These are phyloP conservation scores for Mycena sp. DNA, from an alignment of 1,284 basidiomycete species.

Conservation along the genomic window DNA sequence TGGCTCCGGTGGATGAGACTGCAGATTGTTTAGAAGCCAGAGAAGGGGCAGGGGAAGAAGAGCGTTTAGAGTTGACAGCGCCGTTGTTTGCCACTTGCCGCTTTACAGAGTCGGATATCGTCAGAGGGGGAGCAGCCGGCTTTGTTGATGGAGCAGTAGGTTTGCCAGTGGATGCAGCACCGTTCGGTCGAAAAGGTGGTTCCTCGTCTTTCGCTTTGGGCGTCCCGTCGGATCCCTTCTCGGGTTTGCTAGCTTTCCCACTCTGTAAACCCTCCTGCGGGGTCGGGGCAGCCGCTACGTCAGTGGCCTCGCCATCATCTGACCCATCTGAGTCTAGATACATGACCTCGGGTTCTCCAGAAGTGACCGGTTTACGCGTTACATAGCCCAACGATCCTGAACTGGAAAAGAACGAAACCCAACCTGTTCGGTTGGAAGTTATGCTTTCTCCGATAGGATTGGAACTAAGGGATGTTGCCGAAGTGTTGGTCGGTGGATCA, in stretches of 20 bases:
- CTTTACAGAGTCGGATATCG: constrained; percentile 25
- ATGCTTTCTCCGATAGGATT: constrained; percentile 40
- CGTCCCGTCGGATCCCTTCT: constrained; percentile 5
- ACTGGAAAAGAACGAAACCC: constrained; percentile 68
- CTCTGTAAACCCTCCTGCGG: constrained; percentile 24
- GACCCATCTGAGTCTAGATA: constrained; percentile 60
- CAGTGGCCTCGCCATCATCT: constrained; percentile 40
- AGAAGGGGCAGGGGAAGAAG: constrained; percentile 24
- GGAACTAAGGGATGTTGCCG: constrained; percentile 11
- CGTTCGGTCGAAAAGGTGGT: constrained; percentile 1
- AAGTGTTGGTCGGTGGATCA: constrained; percentile 1
- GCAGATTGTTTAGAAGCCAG: constrained; percentile 22
- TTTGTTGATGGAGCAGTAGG: constrained; percentile 12
- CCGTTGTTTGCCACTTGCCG: constrained; percentile 25
- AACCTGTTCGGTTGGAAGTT: constrained; percentile 50
- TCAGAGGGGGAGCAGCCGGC: constrained; percentile 25
- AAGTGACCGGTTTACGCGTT: constrained; percentile 44
- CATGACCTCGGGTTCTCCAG: constrained; percentile 69
- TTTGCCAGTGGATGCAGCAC: constrained; percentile 1
- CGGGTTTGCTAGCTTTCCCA: constrained; percentile 31
- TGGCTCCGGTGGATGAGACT: constrained; percentile 16
- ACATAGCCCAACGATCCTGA: constrained; percentile 49
- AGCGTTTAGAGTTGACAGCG: constrained; percentile 22
- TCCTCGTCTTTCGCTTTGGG: constrained; percentile 1
- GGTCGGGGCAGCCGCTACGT: too few species aligned